phyloP scores from a whole-genome alignment of 2,329 filamentous ascomycete species.

The Pseudogymnoascus pannorum region DNA sequence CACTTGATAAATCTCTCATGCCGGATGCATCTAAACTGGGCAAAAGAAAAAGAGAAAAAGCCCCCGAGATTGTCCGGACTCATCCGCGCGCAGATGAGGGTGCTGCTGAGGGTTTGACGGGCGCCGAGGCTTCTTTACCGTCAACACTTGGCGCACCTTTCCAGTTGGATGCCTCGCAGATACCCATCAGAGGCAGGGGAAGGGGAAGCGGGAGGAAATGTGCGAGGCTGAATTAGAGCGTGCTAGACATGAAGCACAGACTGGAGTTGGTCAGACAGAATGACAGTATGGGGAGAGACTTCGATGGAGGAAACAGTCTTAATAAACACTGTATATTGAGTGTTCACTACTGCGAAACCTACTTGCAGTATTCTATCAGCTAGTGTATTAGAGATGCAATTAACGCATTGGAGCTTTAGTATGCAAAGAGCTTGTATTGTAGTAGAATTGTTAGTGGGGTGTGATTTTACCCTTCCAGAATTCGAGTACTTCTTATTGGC shows the following conservation, averaged over 20 bases:
- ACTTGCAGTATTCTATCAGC: neutral
- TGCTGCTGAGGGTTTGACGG: neutral
- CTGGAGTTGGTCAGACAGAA: neutral
- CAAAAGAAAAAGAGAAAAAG: neutral
- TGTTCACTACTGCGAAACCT: too few species aligned
- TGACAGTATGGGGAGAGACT: neutral
- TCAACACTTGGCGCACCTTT: neutral
- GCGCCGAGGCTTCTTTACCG: too few species aligned
- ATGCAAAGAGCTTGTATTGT: neutral
- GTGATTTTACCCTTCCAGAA: neutral
- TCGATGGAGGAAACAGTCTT: neutral
- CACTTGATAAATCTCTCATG: neutral
- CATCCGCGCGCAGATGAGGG: neutral
- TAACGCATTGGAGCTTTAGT: neutral
- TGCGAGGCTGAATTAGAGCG: neutral
- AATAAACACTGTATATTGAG: neutral
- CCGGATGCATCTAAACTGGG: neutral
- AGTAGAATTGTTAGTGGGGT: neutral
- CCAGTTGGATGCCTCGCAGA: neutral
- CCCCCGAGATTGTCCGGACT: neutral
- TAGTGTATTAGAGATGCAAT: neutral
- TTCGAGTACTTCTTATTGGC: neutral
- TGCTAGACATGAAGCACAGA: neutral
- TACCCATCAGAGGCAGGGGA: neutral
- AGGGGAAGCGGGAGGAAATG: neutral